Percentiles rank a stretch among this genome's conserved stretches.
phyloP scores from a whole-genome alignment of 495 filamentous ascomycete species.

The Cudoniella acicularis region DNA sequence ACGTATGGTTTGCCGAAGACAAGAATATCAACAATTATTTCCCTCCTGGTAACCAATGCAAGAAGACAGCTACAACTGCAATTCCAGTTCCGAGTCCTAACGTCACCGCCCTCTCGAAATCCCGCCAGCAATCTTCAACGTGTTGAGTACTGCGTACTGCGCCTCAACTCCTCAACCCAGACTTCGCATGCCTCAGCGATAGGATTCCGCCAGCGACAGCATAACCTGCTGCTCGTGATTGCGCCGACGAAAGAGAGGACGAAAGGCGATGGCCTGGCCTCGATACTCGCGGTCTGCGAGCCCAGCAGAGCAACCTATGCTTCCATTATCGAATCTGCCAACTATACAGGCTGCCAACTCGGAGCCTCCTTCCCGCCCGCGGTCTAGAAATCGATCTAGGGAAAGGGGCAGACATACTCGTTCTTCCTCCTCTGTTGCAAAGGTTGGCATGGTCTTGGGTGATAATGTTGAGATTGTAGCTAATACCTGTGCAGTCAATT shows the following conservation, averaged over 20 bases:
- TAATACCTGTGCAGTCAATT: conserved; percentile 24
- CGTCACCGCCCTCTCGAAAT: not conserved
- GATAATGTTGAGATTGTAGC: not conserved
- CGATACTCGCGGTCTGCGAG: conserved; percentile 20
- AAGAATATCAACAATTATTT: not conserved
- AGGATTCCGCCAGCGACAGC: conserved; percentile 21
- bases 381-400: conserved; percentile 17
- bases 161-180: not conserved
- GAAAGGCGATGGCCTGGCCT: conserved; percentile 22
- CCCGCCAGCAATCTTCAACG: too few relatives aligned
- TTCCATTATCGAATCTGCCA: conserved; percentile 25
- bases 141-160: too few relatives aligned
- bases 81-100: not conserved
- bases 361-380: conserved; percentile 18
- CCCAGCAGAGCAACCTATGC: conserved; percentile 7
- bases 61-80: not conserved
- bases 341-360: conserved; percentile 14
- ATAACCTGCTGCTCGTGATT: conserved; percentile 19
- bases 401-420: conserved; percentile 22
- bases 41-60: not conserved
- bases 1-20: not conserved
- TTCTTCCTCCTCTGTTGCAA: conserved; percentile 23
- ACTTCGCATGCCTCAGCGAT: conserved; percentile 23
- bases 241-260: conserved; percentile 1
- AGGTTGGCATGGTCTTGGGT: conserved; percentile 12